Conservation (phyloP, 805 yeast genomes). For the Yarrowia sp. region DNA sequence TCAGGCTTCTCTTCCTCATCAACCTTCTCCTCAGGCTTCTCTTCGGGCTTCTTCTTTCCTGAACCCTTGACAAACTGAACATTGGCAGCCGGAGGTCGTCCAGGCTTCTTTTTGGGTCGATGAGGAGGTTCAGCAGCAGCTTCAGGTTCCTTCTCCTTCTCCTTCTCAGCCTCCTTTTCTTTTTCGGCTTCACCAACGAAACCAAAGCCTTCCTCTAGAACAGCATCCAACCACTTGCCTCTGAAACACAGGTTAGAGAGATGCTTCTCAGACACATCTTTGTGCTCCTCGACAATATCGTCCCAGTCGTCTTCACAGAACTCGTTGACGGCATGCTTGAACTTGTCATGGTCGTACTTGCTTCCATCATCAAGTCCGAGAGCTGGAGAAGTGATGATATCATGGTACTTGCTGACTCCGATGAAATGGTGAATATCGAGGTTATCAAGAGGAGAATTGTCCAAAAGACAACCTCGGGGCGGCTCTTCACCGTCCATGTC, state of each 20-base stretch:
- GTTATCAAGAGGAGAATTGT: conserved; percentile 86
- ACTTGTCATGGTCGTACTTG: conserved; percentile 68
- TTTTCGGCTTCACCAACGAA: not conserved
- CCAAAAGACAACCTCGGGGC: conserved; percentile 81
- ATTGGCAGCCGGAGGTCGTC: not conserved
- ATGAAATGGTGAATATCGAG: conserved; percentile 77
- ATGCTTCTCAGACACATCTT: not conserved
- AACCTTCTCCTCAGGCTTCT: not conserved
- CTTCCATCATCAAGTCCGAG: conserved; percentile 73
- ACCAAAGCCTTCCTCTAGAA: conserved; percentile 25
- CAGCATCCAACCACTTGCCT: conserved; percentile 22
- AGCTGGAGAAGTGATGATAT: conserved; percentile 81
- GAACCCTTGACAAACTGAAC: conserved; percentile 13
- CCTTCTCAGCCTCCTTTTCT: not conserved
- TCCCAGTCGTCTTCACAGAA: conserved; percentile 81
- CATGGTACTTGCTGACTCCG: conserved; percentile 97
- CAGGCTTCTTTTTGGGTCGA: not conserved
- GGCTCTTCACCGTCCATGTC: conserved; percentile 66
- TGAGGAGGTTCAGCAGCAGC: not conserved
- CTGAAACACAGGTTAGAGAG: conserved; percentile 22
- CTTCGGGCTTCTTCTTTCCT: not conserved
- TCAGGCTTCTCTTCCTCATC: not conserved
- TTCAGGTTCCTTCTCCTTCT: not conserved
- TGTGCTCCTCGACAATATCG: conserved; percentile 47
- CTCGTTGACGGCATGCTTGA: conserved; percentile 61